Evolutionary conservation across 768 basidiomycete species (phyloP).

Genomic region (Dentipellis sp.): DNA sequence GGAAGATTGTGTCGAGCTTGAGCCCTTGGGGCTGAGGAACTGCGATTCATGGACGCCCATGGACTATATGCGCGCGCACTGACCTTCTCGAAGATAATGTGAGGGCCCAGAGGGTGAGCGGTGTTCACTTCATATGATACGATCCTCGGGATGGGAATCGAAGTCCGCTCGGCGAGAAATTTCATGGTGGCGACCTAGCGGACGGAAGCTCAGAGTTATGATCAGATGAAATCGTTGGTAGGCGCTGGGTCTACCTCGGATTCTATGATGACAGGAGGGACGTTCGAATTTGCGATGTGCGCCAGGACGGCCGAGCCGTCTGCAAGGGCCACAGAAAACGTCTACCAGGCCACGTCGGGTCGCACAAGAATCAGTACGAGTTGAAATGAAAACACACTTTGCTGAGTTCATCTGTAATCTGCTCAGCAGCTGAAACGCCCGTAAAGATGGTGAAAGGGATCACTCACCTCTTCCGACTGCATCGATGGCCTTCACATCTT

Average conservation of each 20-base stretch:
- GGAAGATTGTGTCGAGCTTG: constrained; percentile 19
- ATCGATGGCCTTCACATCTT: constrained; percentile 16
- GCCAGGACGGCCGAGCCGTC: constrained; percentile 16
- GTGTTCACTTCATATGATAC: constrained; percentile 12
- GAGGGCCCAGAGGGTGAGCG: constrained; percentile 14
- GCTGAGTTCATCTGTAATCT: constrained; percentile 5
- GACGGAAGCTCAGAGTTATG: no score
- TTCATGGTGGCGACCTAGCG: constrained; percentile 21
- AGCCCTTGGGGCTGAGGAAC: constrained; percentile 18
- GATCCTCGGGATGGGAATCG: constrained; percentile 20
- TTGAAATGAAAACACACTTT: constrained; percentile 1
- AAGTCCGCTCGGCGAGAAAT: constrained; percentile 19
- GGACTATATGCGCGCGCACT: neutral
- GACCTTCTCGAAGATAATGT: constrained; percentile 21
- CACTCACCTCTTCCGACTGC: constrained; percentile 16
- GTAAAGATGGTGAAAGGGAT: neutral
- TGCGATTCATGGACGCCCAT: neutral
- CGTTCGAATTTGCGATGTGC: constrained; percentile 11
- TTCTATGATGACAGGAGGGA: constrained; percentile 11
- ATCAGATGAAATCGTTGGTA: neutral
- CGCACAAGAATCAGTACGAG: constrained; percentile 6
- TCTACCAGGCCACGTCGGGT: constrained; percentile 8
- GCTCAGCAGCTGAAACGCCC: neutral
- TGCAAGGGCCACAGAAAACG: constrained; percentile 15
- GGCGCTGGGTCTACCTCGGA: constrained; percentile 11